Evolutionary conservation across 2,329 filamentous ascomycete genomes (phyloP).

Genomic region (Fusarium sp.): DNA sequence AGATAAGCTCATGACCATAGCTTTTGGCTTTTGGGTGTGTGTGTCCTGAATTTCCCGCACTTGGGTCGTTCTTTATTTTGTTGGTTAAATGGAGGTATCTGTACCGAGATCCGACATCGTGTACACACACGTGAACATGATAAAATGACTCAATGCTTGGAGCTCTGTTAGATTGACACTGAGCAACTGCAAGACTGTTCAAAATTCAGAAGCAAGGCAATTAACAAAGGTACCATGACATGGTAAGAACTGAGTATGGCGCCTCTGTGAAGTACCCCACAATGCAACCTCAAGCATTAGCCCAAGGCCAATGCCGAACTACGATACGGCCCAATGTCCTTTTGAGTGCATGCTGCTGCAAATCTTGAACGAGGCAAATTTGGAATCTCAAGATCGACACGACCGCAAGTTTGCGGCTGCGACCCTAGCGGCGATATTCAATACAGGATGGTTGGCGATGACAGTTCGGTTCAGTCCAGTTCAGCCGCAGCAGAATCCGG

Average conservation of each 20-base stretch:
- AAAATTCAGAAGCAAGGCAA: neutral
- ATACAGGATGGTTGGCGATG: slow-evolving; percentile 11
- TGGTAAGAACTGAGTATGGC: slow-evolving; percentile 7
- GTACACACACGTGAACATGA: neutral
- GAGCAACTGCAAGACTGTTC: neutral
- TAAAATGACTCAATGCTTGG: neutral
- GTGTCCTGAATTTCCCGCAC: slow-evolving; percentile 30
- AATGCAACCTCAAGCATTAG: slow-evolving; percentile 14
- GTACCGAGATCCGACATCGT: neutral
- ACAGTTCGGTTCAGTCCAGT: neutral
- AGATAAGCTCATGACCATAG: slow-evolving; percentile 17
- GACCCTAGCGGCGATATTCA: slow-evolving; percentile 2
- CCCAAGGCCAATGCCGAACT: slow-evolving; percentile 12
- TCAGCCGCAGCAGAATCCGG: slow-evolving; percentile 25
- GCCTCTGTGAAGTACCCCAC: slow-evolving; percentile 25
- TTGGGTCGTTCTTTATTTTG: slow-evolving; percentile 18
- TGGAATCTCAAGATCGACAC: slow-evolving; percentile 14
- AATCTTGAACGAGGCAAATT: slow-evolving; percentile 18
- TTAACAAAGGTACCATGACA: slow-evolving; percentile 7
- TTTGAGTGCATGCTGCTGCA: slow-evolving; percentile 2
- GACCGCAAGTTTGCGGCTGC: neutral
- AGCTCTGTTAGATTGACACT: neutral
- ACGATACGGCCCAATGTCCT: neutral
- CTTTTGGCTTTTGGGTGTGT: neutral
- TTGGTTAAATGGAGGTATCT: neutral